Base-by-base conservation (phyloP, 352 stramenopile genomes). In the Phytophthora brassicae region DNA sequence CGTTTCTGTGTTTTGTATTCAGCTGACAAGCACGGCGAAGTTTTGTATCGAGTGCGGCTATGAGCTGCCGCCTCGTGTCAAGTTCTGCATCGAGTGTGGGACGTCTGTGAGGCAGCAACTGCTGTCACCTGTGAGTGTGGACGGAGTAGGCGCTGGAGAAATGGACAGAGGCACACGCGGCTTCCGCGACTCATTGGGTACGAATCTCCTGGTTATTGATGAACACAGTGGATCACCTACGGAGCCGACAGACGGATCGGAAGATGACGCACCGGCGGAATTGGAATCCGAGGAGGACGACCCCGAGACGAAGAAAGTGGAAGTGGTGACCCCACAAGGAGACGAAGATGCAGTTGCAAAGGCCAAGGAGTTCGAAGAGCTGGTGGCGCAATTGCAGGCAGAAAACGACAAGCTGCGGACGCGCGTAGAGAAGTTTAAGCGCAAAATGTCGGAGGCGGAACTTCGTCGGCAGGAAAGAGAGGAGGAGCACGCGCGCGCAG, bases 71-170 rank as follows among this genome's bases (percentile, higher is more conserved):
- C 68, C 72, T 16, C 69, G 77, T 24, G 86, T 95, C 23, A 95
- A 95, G 56, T 92, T 95, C 20, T 95, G 86, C 44, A 95, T 95
- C 56, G 84, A 95, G 53, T 95, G 86, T 49, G 86, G 86, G 14
- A 91, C 84, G 4, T 75, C 80, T 0, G 82, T 91, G 35, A 64
- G 75, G 2, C 70, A 75, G 36, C 78, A 84, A 47, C 12, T 88
- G 12, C 43, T 86, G 29, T 92, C 83, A 0, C 83, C 83, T 1
- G 68, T 75, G 1, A 75, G 68, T 50, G 64, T 66, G 11, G 61
- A 73, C 24, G 64, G 60, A 4, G 67, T 68, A 9, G 70, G 51
- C 9, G 57, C 38, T 2, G 45, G 42, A 20, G 72, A 73, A 28
- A 43, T 36, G 6, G 75, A 74, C 52, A 68, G 74, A 48, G 60